A percentile compares a stretch with the other conserved stretches of the same genome.
Evolutionary conservation across 306 rosid species (phyloP).

Genomic region (Trifolium dubium): DNA sequence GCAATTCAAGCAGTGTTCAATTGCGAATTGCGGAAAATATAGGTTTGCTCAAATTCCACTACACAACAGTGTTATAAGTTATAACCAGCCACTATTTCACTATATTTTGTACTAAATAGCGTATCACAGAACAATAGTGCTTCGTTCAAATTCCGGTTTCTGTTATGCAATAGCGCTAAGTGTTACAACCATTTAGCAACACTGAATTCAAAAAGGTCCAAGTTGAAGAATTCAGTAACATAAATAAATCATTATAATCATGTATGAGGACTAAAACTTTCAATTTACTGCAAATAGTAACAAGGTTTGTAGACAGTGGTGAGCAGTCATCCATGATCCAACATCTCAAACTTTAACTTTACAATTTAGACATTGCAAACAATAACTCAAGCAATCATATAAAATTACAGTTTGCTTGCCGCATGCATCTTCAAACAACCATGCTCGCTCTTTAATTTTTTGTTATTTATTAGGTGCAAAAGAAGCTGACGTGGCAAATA

Average conservation of each 20-base stretch:
- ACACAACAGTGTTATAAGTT: background rate
- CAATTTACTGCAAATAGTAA: background rate
- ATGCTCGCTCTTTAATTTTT: too few relatives aligned
- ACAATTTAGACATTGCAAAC: conserved; percentile 9
- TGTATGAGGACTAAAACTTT: background rate
- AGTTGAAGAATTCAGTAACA: background rate
- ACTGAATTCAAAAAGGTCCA: background rate
- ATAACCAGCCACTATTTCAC: background rate
- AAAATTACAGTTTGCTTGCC: background rate
- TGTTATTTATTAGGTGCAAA: too few relatives aligned
- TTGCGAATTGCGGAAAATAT: background rate
- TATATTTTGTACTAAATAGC: background rate
- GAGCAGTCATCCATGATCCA: conserved; percentile 3
- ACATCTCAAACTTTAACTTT: conserved; percentile 13
- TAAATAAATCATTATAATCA: background rate
- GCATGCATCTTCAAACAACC: too few relatives aligned
- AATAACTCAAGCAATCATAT: background rate
- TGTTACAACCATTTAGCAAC: background rate
- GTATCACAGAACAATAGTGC: background rate
- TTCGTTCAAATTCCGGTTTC: background rate
- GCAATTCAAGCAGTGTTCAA: background rate
- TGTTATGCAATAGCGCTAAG: background rate
- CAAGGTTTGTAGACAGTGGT: conserved; percentile 14
- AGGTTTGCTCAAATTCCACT: background rate
- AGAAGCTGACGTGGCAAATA: too few relatives aligned